phyloP scores from a whole-genome alignment of 2,329 filamentous ascomycete genomes.

The Paracoccidioides lutzii region DNA sequence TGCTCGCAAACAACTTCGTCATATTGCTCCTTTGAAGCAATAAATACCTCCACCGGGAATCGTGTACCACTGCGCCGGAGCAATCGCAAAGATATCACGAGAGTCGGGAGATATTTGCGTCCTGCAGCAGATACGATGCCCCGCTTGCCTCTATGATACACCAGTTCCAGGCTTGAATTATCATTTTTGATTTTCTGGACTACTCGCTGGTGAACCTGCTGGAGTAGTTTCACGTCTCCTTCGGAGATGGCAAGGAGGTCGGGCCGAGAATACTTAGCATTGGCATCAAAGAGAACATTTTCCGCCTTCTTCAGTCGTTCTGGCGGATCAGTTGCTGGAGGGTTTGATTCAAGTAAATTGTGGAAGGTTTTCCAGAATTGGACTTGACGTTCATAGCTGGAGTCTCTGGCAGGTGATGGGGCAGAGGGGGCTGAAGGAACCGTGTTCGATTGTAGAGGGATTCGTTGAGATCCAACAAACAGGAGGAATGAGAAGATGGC shows the following conservation, averaged over 20 bases:
- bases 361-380: slow-evolving; percentile 1
- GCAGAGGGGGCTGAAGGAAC: not conserved
- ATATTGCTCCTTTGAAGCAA: slow-evolving; percentile 30
- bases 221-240: slow-evolving; percentile 19
- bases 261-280: slow-evolving; percentile 15
- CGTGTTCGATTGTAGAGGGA: not conserved
- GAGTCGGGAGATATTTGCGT: slow-evolving; percentile 30
- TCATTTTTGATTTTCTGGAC: slow-evolving; percentile 17
- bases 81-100: slow-evolving; percentile 35
- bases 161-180: slow-evolving; percentile 16
- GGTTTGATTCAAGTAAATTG: not conserved
- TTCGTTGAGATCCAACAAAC: not conserved
- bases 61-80: slow-evolving; percentile 31
- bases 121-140: slow-evolving; percentile 31
- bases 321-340: slow-evolving; percentile 1
- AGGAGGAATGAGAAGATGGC: not conserved
- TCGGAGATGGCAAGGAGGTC: slow-evolving; percentile 19
- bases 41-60: slow-evolving; percentile 35
- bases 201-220: slow-evolving; percentile 22
- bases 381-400: not conserved
- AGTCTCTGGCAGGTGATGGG: not conserved
- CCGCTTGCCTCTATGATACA: slow-evolving; percentile 15
- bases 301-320: not conserved
- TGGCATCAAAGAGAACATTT: slow-evolving; percentile 14
- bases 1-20: slow-evolving; percentile 31